phyloP scores from a whole-genome alignment of 352 stramenopile genomes.

The Globisporangium lucens region DNA sequence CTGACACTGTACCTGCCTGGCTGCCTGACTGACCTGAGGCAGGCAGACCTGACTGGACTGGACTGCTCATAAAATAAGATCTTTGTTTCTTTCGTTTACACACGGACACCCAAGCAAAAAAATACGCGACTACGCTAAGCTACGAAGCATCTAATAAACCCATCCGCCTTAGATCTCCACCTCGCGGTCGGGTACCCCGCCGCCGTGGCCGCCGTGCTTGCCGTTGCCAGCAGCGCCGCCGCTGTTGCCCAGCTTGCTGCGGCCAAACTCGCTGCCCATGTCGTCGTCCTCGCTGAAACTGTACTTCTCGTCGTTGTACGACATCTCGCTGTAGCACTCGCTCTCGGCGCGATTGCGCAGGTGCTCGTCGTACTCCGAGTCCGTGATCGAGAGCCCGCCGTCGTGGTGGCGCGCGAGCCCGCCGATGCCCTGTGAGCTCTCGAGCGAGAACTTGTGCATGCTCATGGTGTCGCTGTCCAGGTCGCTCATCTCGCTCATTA shows the following conservation, averaged over 20 bases:
- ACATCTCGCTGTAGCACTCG: constrained; percentile 78
- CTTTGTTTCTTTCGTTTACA: constrained; percentile 1
- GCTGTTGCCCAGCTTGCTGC: constrained; percentile 10
- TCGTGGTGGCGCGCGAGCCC: constrained; percentile 19
- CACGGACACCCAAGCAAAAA: constrained; percentile 1
- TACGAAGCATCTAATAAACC: background rate
- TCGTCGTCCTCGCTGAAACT: constrained; percentile 55
- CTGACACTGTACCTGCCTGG: background rate
- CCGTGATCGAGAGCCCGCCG: constrained; percentile 54
- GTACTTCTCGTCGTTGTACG: constrained; percentile 83
- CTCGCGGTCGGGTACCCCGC: constrained; percentile 33
- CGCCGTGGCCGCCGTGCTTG: constrained; percentile 7
- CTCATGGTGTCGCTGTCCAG: constrained; percentile 51
- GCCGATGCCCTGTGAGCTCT: constrained; percentile 31
- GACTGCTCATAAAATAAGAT: constrained; percentile 9
- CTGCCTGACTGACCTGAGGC: background rate
- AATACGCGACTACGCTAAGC: constrained; percentile 5
- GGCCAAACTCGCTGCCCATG: constrained; percentile 26
- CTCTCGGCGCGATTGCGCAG: constrained; percentile 47
- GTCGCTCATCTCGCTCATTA: constrained; percentile 63
- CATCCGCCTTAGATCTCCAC: constrained; percentile 59
- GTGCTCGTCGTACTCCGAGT: constrained; percentile 67
- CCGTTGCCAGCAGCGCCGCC: constrained; percentile 4
- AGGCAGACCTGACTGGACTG: background rate
- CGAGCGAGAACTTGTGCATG: constrained; percentile 51